phyloP scores from a whole-genome alignment of 805 yeast genomes.

The Nakazawaea ernobii region DNA sequence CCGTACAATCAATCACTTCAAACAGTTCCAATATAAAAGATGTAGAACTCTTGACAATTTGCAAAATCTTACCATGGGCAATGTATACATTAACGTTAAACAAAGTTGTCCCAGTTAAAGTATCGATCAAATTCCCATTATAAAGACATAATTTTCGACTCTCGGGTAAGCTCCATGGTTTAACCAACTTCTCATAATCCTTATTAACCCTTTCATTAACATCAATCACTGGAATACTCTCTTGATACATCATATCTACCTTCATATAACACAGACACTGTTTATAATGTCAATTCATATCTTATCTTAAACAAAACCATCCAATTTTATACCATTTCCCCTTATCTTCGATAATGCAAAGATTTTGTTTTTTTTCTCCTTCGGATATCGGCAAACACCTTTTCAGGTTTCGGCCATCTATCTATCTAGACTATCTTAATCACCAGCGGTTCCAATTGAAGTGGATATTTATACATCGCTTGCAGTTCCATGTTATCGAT shows the following conservation, averaged over 20 bases:
- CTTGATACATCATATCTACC: background rate
- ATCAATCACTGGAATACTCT: constrained; percentile 17
- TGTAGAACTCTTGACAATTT: background rate
- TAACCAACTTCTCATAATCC: constrained; percentile 15
- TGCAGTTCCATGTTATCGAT: no score
- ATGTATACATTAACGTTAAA: constrained; percentile 15
- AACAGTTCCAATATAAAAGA: background rate
- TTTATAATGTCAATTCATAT: no score
- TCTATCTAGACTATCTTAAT: no score
- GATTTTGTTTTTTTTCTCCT: no score
- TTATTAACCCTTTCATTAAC: constrained; percentile 21
- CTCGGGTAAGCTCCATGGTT: constrained; percentile 22
- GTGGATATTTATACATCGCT: no score
- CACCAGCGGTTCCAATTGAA: no score
- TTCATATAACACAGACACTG: background rate
- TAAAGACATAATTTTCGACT: constrained; percentile 17
- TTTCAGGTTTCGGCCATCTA: no score
- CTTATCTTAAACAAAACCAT: no score
- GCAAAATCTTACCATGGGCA: constrained; percentile 15
- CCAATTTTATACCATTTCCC: no score
- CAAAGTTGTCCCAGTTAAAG: constrained; percentile 13
- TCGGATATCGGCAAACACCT: no score
- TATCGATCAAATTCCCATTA: constrained; percentile 18
- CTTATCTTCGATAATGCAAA: no score
- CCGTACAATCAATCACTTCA: constrained; percentile 18